Base-by-base conservation (phyloP, 1,284 basidiomycete genomes). In the Fomitopsis betulina region DNA sequence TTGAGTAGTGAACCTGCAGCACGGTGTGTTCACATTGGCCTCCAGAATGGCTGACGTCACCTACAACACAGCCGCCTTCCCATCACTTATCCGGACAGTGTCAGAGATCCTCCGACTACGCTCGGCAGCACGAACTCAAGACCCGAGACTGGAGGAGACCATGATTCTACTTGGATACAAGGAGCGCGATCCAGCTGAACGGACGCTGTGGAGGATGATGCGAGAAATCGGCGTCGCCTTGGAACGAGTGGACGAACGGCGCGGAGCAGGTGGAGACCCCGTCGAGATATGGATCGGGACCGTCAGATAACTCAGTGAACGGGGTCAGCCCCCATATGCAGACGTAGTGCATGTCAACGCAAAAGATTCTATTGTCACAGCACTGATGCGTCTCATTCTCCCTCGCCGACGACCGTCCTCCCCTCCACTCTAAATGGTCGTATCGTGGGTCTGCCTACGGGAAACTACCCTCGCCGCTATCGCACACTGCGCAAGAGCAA, bases 21-120 rank as follows among this genome's bases (percentile, higher is more conserved):
- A 19, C n/a, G 27, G 33, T 25, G 5, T 47, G 10, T 25, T 27
- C 23, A 21, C 21, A 25, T n/a, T n/a, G n/a, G 5, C 45, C 10
- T 17, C 38, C 4, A 93, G 93, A 57, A 93, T 94, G 83, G 91
- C 93, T 13, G 93, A 96, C 67, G 91, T 95, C 9, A 88, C 92
- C 0, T 95, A 95, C 75, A 95, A 95, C 73, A 93, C 90, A 0
- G 74, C 85, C 0, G 91, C 91, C 1, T 96, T 95, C 72, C 82
- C 87, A 5, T 75, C 86, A 0, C 79, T 92, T 40, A 72, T 87
- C 19, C 71, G 73, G 32, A 89, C 86, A 0, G 70, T 91, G 23
- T 70, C 74, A 3, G 69, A 68, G 1, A 72, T 91, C 15, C 57
- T 82, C 12, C 62, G 76, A 50, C 57, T 39, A 23, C 40, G 56